These are phyloP conservation scores for Leptodontidium sp. DNA, from an alignment of 2,329 filamentous ascomycete genomes.

Conservation along the genomic window DNA sequence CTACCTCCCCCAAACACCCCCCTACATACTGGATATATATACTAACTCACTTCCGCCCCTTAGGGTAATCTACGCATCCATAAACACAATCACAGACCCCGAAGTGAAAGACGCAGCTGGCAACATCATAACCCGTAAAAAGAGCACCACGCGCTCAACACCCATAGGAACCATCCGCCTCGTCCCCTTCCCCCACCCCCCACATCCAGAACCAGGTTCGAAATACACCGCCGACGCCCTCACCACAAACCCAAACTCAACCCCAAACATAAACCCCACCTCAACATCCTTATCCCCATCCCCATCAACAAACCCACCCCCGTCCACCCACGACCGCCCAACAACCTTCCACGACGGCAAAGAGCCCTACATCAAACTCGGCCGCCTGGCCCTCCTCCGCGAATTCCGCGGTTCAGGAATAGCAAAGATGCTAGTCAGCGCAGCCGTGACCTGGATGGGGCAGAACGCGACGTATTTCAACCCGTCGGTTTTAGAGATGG, in stretches of 20 bases:
- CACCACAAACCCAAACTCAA: not conserved
- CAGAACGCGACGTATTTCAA: constrained; percentile 66
- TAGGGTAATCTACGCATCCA: constrained; percentile 69
- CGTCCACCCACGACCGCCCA: constrained; percentile 39
- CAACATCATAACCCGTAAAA: constrained; percentile 52
- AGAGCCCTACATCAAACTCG: constrained; percentile 85
- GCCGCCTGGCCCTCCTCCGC: constrained; percentile 75
- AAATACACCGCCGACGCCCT: constrained; percentile 35
- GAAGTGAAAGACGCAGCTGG: constrained; percentile 56
- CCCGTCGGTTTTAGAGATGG: constrained; percentile 51
- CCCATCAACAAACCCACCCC: constrained; percentile 25
- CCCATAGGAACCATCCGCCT: constrained; percentile 56
- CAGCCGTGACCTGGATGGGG: constrained; percentile 72
- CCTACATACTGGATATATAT: not conserved
- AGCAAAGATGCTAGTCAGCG: constrained; percentile 70
- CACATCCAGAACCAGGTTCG: constrained; percentile 64
- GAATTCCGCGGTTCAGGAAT: constrained; percentile 72
- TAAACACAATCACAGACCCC: constrained; percentile 56
- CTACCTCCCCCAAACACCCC: not conserved
- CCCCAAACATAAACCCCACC: not conserved
- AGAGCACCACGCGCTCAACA: constrained; percentile 50
- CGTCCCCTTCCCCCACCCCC: constrained; percentile 62
- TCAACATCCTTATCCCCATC: no score
- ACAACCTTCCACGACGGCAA: constrained; percentile 64
- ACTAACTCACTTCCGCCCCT: constrained; percentile 3